Evolutionary conservation across 208 protist genomes (phyloP).

Genomic region (Entamoeba invadens): DNA sequence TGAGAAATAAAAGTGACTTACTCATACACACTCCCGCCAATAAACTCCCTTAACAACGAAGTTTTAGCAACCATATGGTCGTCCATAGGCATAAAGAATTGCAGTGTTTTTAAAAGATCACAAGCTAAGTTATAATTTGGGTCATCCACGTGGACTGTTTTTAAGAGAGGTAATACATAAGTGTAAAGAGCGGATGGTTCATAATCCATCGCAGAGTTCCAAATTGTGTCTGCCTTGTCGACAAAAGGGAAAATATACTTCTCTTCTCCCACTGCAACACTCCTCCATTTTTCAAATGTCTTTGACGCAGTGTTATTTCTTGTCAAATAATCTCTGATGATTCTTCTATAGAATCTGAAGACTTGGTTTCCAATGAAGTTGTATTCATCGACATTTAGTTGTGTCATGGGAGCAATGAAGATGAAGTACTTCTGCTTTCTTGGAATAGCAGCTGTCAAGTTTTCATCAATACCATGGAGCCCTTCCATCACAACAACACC

Average conservation of each 20-base stretch:
- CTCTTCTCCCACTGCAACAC: not conserved
- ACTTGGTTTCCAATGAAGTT: conserved; percentile 36
- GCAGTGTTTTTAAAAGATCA: not conserved
- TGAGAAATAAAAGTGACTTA: too few relatives aligned
- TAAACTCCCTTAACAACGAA: not conserved
- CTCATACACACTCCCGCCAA: not conserved
- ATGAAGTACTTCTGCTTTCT: conserved; percentile 35
- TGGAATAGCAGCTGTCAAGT: conserved; percentile 27
- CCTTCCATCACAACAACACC: conserved; percentile 44
- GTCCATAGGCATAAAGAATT: not conserved
- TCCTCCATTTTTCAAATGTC: not conserved
- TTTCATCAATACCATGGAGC: conserved; percentile 39
- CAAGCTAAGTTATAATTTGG: not conserved
- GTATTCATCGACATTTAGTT: conserved; percentile 46
- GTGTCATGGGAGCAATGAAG: conserved; percentile 42
- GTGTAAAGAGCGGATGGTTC: not conserved
- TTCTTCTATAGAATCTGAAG: not conserved
- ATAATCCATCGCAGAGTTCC: not conserved
- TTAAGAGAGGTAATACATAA: not conserved
- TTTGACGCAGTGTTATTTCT: not conserved
- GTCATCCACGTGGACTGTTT: not conserved
- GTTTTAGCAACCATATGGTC: not conserved
- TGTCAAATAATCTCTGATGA: not conserved
- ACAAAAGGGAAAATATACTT: not conserved
- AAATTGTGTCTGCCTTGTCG: not conserved